Conservation (phyloP, 2,329 filamentous ascomycete species). For the Neonectria punicea region DNA sequence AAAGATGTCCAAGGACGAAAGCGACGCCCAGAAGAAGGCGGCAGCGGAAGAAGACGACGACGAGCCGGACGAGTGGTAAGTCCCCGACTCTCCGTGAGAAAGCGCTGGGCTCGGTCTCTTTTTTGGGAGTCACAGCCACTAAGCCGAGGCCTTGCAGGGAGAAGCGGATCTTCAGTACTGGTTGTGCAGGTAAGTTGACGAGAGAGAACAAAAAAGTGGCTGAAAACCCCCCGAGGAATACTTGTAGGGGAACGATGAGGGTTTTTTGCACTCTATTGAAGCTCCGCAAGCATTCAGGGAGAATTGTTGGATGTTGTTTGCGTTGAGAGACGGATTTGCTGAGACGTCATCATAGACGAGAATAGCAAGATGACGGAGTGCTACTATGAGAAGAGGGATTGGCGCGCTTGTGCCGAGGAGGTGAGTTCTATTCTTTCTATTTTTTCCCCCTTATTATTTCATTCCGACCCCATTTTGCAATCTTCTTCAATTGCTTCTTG, state of each 20-base stretch:
- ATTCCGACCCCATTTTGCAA: not conserved
- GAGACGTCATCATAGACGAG: constrained; percentile 68
- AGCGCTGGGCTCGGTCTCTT: constrained; percentile 13
- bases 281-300: not conserved
- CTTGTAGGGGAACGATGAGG: not conserved
- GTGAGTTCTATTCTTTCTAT: constrained; percentile 62
- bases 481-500: not conserved
- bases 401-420: constrained; percentile 88
- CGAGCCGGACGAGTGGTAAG: constrained; percentile 95
- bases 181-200: constrained; percentile 77
- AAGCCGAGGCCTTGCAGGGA: constrained; percentile 72
- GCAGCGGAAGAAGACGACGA: constrained; percentile 63
- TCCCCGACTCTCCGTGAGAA: constrained; percentile 18
- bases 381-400: constrained; percentile 96
- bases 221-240: not conserved
- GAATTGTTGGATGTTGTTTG: constrained; percentile 11
- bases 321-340: constrained; percentile 27
- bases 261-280: not conserved
- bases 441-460: rapidly evolving
- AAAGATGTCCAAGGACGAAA: constrained; percentile 65
- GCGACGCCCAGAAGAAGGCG: constrained; percentile 49
- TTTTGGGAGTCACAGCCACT: constrained; percentile 24
- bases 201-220: not conserved
- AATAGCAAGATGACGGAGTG: constrained; percentile 94
- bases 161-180: constrained; percentile 96